Evolutionary conservation across 495 filamentous ascomycete genomes (phyloP).

Genomic region (Xylaria castorea): DNA sequence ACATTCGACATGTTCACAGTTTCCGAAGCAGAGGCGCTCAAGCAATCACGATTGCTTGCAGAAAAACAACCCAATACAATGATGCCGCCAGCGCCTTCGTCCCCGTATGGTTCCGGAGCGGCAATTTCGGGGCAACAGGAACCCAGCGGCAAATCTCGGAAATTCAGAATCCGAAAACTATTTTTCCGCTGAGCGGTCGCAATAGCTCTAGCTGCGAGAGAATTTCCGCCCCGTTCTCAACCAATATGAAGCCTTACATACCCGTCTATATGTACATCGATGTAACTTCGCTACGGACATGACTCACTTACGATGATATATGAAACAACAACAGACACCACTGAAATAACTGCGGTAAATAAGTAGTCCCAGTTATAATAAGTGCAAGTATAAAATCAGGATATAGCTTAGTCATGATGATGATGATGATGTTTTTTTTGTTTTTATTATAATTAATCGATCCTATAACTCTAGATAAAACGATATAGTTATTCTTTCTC

Average conservation of each 20-base stretch:
- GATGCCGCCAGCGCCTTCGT: not conserved
- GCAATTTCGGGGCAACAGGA: not conserved
- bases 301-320: not conserved
- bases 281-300: not conserved
- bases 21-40: not conserved
- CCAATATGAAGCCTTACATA: not conserved
- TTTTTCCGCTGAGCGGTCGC: not conserved
- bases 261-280: not conserved
- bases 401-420: not conserved
- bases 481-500: too few relatives aligned
- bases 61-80: not conserved
- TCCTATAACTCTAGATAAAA: not conserved
- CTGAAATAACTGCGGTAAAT: too few relatives aligned
- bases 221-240: not conserved
- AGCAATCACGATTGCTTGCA: not conserved
- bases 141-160: not conserved
- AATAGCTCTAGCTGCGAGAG: not conserved
- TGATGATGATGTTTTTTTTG: not conserved
- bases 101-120: not conserved
- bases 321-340: too few relatives aligned
- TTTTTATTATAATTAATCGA: not conserved
- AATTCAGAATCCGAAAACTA: not conserved
- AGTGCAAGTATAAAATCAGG: too few relatives aligned
- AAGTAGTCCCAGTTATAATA: too few relatives aligned
- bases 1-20: slow-evolving; percentile 1